A percentile compares a stretch with the other conserved stretches of the same genome.
Conservation (phyloP, 1,284 basidiomycete species). For the Pseudozyma thailandica region DNA sequence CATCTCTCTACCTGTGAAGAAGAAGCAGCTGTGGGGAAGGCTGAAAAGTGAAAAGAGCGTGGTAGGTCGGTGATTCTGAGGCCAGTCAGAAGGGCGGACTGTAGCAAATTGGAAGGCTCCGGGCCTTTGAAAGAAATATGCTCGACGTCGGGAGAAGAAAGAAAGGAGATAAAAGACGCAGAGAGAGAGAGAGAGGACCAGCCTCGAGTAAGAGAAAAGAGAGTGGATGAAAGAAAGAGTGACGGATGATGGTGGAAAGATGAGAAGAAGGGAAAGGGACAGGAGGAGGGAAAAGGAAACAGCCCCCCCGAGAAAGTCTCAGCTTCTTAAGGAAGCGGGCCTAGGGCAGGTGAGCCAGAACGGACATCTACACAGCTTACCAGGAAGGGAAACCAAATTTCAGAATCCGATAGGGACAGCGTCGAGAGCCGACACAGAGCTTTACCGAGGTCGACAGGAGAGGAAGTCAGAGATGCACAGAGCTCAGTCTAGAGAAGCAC, state of each 20-base stretch:
- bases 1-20: conserved; percentile 39
- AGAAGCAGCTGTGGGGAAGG: not conserved
- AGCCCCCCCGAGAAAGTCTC: too few relatives aligned
- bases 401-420: conserved; percentile 8
- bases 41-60: conserved; percentile 7
- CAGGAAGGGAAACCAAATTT: conserved; percentile 4
- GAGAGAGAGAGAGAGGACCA: conserved; percentile 35
- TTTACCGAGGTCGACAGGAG: not conserved
- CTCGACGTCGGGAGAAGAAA: conserved; percentile 22
- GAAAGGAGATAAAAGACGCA: conserved; percentile 24
- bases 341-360: not conserved
- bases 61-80: conserved; percentile 20
- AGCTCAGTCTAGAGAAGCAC: not conserved
- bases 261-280: not conserved
- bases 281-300: too few relatives aligned
- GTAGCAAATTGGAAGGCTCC: conserved; percentile 20
- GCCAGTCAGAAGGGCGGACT: conserved; percentile 20
- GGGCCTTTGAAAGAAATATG: conserved; percentile 13
- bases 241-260: conserved; percentile 18
- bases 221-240: conserved; percentile 5
- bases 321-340: too few relatives aligned
- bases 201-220: conserved; percentile 22
- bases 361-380: conserved; percentile 3
- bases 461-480: not conserved
- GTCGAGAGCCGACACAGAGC: too few relatives aligned